These are phyloP conservation scores for Solanum phureja DNA, from an alignment of 257 asterid species.

Conservation along the genomic window DNA sequence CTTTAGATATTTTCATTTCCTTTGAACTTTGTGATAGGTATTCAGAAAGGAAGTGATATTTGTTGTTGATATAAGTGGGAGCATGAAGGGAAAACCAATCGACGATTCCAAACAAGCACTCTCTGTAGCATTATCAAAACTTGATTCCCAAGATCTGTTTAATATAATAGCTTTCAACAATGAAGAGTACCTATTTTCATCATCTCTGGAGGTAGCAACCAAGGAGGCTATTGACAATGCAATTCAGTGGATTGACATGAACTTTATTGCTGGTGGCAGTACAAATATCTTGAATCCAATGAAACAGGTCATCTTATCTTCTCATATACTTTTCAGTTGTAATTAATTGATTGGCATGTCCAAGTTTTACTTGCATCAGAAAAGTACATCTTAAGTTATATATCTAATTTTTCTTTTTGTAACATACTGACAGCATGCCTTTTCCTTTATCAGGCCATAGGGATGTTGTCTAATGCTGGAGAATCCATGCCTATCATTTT, in stretches of 20 bases:
- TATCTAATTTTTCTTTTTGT: too few relatives aligned
- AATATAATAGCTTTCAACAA: conserved; percentile 52
- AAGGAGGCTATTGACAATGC: conserved; percentile 32
- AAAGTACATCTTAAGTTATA: too few relatives aligned
- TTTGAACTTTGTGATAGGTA: conserved; percentile 19
- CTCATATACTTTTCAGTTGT: conserved; percentile 3
- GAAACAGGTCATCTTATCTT: conserved; percentile 33
- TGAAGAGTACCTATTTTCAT: conserved; percentile 43
- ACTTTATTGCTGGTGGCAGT: conserved; percentile 58
- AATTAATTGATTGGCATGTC: neutral
- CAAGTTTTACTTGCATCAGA: neutral
- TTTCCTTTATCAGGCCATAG: conserved; percentile 53
- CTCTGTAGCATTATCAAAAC: conserved; percentile 46
- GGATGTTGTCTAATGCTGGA: conserved; percentile 48
- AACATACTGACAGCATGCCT: neutral
- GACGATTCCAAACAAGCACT: conserved; percentile 58
- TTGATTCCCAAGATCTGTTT: conserved; percentile 44
- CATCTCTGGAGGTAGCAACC: conserved; percentile 48
- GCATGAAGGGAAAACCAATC: conserved; percentile 56
- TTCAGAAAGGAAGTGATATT: conserved; percentile 61
- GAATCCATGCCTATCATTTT: conserved; percentile 54
- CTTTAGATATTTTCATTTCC: neutral
- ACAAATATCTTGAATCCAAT: conserved; percentile 55
- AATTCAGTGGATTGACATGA: conserved; percentile 45
- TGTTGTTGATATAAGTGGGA: conserved; percentile 66